Conservation (phyloP, 2,329 filamentous ascomycete species). For the Drechmeria coniospora region DNA sequence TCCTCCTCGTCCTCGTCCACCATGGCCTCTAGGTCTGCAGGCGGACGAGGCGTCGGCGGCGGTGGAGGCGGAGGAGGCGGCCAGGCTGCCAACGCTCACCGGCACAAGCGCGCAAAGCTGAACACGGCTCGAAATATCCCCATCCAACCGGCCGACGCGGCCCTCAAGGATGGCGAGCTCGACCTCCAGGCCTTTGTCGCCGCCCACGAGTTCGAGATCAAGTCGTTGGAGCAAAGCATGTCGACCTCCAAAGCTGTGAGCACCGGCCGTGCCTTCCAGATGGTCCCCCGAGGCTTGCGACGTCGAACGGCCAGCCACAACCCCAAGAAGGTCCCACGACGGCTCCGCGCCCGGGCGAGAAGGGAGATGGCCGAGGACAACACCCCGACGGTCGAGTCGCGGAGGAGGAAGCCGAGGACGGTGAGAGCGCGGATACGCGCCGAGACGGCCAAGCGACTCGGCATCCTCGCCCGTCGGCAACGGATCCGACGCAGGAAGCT, state of each 20-base stretch:
- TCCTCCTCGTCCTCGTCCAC: constrained; percentile 6
- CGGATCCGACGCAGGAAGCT: too few species aligned
- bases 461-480: constrained; percentile 44
- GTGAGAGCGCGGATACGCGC: constrained; percentile 48
- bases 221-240: constrained; percentile 71
- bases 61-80: too few species aligned
- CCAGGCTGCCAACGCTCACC: constrained; percentile 8
- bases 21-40: constrained; percentile 13
- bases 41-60: constrained; percentile 10
- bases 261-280: constrained; percentile 69
- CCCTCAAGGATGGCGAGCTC: constrained; percentile 58
- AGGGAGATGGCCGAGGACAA: constrained; percentile 78
- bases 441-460: constrained; percentile 60
- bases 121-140: constrained; percentile 33
- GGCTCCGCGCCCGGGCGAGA: constrained; percentile 54
- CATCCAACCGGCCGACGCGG: constrained; percentile 32
- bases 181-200: constrained; percentile 74
- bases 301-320: constrained; percentile 90
- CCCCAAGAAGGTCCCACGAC: constrained; percentile 71
- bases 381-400: constrained; percentile 60
- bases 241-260: constrained; percentile 47
- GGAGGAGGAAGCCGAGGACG: constrained; percentile 44
- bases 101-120: constrained; percentile 30
- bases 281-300: constrained; percentile 71
- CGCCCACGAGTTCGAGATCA: constrained; percentile 79